Percentiles rank a stretch among this genome's conserved stretches.
Conservation (phyloP, 257 asterid genomes). For the Solanum pinnatisectum region DNA sequence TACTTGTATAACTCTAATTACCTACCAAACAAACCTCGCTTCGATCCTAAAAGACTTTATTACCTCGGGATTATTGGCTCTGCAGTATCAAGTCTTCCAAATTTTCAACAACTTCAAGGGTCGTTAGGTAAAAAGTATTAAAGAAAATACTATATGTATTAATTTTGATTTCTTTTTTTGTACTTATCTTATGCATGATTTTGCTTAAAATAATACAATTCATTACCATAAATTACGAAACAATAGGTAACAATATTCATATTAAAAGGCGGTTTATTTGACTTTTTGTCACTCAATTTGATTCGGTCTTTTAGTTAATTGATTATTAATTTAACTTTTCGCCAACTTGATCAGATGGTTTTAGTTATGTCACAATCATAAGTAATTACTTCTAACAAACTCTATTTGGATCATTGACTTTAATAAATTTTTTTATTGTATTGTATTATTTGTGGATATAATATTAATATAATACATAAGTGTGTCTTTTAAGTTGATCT, state of each 20-base stretch:
- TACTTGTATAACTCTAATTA: background rate
- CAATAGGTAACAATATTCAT: background rate
- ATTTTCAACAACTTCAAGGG: background rate
- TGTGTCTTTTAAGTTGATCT: background rate
- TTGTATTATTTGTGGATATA: background rate
- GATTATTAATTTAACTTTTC: background rate
- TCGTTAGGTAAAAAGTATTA: background rate
- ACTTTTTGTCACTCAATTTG: background rate
- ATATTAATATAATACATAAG: background rate
- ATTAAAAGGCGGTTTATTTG: background rate
- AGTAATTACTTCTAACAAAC: background rate
- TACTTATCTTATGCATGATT: background rate
- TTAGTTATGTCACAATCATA: background rate
- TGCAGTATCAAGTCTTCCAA: background rate
- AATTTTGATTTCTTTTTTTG: background rate
- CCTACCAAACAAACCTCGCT: fast-evolving
- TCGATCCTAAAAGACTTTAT: background rate
- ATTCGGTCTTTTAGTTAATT: background rate
- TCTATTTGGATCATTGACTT: background rate
- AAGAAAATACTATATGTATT: background rate
- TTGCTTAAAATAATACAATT: background rate
- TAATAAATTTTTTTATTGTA: background rate
- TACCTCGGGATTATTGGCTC: background rate
- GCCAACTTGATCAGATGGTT: background rate
- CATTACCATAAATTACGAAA: background rate